phyloP scores from a whole-genome alignment of 139 green algal species.

The Closterium sp. region DNA sequence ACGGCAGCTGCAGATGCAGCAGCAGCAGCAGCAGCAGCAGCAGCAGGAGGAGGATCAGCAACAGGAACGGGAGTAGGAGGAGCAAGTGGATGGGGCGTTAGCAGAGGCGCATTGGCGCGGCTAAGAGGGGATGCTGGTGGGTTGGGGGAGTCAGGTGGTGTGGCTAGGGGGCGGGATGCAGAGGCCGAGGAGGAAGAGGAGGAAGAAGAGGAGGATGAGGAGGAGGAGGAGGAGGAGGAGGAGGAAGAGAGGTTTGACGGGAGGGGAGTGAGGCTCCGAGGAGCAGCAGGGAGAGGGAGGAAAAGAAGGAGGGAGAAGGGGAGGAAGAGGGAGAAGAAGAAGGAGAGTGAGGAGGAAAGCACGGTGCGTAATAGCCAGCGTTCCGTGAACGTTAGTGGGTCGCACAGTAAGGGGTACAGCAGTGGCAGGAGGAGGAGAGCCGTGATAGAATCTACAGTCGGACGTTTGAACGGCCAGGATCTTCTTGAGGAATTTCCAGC shows the following conservation, averaged over 20 bases:
- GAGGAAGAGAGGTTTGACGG: not conserved
- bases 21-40: not conserved
- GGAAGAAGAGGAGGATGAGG: not conserved
- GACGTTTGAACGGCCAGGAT: too few species aligned
- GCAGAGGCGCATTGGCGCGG: not conserved
- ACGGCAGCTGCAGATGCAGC: not conserved
- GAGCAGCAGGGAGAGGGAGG: not conserved
- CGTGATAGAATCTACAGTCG: too few species aligned
- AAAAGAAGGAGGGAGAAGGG: not conserved
- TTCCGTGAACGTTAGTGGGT: not conserved
- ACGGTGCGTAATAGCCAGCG: not conserved
- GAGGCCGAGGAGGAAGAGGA: not conserved
- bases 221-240: not conserved
- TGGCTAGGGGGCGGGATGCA: not conserved
- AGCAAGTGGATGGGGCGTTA: not conserved
- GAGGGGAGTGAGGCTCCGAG: not conserved
- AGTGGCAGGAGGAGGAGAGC: not conserved
- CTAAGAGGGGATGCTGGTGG: not conserved
- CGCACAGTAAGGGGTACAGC: not conserved
- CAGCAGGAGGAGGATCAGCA: not conserved
- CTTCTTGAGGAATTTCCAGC: too few species aligned
- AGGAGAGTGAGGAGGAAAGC: not conserved
- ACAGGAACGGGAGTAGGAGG: not conserved
- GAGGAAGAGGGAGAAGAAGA: not conserved
- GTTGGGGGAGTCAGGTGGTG: not conserved